Conservation (phyloP, 179 eudicot species). For the Monotropa hypopitys region DNA sequence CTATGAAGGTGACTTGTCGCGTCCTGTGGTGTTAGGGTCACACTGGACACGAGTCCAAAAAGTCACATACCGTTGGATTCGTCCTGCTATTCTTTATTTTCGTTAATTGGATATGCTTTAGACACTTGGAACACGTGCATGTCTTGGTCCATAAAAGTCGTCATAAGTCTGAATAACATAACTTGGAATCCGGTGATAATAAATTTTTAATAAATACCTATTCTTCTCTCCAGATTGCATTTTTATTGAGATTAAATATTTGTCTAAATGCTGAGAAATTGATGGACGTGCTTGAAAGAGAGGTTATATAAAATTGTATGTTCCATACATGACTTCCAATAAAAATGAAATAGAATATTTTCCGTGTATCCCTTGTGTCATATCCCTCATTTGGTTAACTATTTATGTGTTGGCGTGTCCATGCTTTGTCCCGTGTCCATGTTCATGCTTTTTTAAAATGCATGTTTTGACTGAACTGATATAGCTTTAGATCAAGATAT, state of each 20-base stretch:
- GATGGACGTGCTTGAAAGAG: no score
- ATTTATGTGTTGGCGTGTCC: neutral
- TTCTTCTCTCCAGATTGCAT: neutral
- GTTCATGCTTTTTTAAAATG: neutral
- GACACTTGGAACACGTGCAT: neutral
- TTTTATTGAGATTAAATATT: no score
- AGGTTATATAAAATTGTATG: neutral
- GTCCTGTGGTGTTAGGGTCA: neutral
- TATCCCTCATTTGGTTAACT: neutral
- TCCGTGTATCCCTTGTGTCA: neutral
- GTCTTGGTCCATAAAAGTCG: neutral
- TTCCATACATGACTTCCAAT: neutral
- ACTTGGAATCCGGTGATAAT: neutral
- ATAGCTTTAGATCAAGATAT: neutral
- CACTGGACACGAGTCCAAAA: neutral
- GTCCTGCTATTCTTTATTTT: neutral
- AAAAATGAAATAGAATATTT: neutral
- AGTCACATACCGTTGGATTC: neutral
- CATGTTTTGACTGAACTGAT: conserved; percentile 5
- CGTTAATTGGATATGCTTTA: neutral
- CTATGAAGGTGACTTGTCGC: neutral
- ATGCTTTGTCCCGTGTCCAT: neutral
- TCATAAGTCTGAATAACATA: neutral
- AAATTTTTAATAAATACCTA: neutral
- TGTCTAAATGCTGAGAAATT: neutral